Percentiles rank a stretch among this genome's conserved stretches.
Conservation (phyloP, 352 stramenopile genomes). For the Lagenidium giganteum region DNA sequence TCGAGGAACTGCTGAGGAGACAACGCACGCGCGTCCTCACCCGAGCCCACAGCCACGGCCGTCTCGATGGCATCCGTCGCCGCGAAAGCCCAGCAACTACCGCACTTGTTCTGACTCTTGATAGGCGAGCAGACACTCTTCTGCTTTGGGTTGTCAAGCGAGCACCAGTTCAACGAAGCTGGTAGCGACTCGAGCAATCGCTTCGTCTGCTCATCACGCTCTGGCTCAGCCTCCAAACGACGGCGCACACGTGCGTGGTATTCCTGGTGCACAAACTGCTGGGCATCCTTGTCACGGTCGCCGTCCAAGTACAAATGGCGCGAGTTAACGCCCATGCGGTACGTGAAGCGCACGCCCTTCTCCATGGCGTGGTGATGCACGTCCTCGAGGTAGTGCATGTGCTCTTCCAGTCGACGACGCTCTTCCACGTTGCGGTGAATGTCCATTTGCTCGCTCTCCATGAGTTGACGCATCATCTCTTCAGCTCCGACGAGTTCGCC, state of each 20-base stretch:
- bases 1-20: constrained; percentile 79
- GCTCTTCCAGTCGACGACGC: constrained; percentile 42
- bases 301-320: constrained; percentile 59
- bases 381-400: constrained; percentile 66
- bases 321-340: constrained; percentile 59
- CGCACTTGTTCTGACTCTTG: constrained; percentile 80
- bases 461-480: constrained; percentile 57
- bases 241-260: constrained; percentile 31
- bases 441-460: constrained; percentile 35
- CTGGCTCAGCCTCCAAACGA: constrained; percentile 15
- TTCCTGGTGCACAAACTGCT: constrained; percentile 59
- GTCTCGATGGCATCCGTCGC: constrained; percentile 76
- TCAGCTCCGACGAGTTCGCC: constrained; percentile 26
- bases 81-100: constrained; percentile 80
- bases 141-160: constrained; percentile 52
- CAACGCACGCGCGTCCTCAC: constrained; percentile 38
- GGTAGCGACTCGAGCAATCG: constrained; percentile 20
- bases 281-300: constrained; percentile 25
- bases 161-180: constrained; percentile 66
- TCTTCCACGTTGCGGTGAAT: constrained; percentile 22
- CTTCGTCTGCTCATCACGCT: constrained; percentile 1
- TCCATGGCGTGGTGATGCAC: constrained; percentile 40
- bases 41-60: constrained; percentile 42
- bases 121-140: constrained; percentile 65
- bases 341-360: constrained; percentile 42